Evolutionary conservation across 1,284 basidiomycete genomes (phyloP).

Genomic region (Thelephora terrestris): DNA sequence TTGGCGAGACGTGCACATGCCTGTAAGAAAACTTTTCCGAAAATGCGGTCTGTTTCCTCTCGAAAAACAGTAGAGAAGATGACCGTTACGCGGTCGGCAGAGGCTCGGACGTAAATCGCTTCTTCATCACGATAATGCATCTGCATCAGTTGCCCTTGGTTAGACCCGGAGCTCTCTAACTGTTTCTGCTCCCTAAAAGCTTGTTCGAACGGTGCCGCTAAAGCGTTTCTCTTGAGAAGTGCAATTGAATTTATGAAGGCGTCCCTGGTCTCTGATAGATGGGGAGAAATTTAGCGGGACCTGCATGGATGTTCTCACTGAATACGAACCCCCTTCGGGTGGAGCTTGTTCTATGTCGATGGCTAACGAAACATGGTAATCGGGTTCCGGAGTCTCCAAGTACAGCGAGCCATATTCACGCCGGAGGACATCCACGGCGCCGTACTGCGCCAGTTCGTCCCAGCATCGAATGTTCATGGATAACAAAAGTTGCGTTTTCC

Average conservation of each 20-base stretch:
- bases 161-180: constrained; percentile 60
- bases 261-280: constrained; percentile 59
- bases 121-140: constrained; percentile 96
- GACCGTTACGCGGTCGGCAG: constrained; percentile 92
- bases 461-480: constrained; percentile 98
- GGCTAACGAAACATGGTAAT: constrained; percentile 83
- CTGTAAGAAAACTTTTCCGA: constrained; percentile 96
- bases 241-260: constrained; percentile 77
- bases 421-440: constrained; percentile 73
- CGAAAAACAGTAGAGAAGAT: constrained; percentile 96
- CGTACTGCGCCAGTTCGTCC: constrained; percentile 85
- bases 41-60: constrained; percentile 96
- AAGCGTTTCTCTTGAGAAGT: constrained; percentile 86
- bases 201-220: constrained; percentile 90
- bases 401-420: constrained; percentile 80
- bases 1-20: constrained; percentile 30
- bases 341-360: constrained; percentile 87
- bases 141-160: constrained; percentile 79
- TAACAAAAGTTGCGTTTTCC: constrained; percentile 73
- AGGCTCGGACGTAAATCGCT: constrained; percentile 92
- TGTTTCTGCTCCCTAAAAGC: constrained; percentile 85
- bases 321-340: constrained; percentile 59
- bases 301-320: background rate
- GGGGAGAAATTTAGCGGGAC: background rate
- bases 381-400: constrained; percentile 57